Conservation (phyloP, 2,329 filamentous ascomycete species). For the Phyllosticta citriasiana region DNA sequence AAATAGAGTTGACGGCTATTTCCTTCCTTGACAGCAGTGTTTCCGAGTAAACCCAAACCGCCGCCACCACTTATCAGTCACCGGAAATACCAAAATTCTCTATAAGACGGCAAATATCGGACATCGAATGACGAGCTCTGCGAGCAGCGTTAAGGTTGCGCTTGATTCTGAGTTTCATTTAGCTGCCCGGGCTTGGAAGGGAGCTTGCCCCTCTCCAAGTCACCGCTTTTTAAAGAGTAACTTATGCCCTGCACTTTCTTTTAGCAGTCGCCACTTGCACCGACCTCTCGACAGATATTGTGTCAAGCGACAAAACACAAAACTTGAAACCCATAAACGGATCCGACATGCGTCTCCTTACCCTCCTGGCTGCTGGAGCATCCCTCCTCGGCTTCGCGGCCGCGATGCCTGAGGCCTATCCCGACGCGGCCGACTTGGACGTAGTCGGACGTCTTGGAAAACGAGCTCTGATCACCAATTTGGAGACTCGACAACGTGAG, state of each 20-base stretch:
- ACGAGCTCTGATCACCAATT: not conserved
- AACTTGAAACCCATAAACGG: not conserved
- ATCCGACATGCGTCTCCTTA: not conserved
- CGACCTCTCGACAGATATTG: not conserved
- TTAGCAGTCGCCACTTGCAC: not conserved
- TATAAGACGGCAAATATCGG: not conserved
- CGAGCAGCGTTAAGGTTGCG: not conserved
- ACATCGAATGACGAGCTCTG: not conserved
- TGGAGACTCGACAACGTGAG: not conserved
- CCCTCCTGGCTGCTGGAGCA: not conserved
- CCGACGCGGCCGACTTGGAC: not conserved
- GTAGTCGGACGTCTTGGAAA: not conserved
- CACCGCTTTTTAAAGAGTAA: not conserved
- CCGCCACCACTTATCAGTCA: not conserved
- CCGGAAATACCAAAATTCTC: not conserved
- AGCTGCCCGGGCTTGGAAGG: not conserved
- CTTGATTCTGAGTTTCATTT: not conserved
- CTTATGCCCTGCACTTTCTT: not conserved
- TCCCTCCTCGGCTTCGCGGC: not conserved
- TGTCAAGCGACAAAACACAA: not conserved
- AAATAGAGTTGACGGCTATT: not conserved
- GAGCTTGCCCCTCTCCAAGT: not conserved
- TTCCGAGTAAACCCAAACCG: not conserved
- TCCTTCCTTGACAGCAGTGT: not conserved
- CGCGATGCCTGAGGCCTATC: not conserved